Percentiles rank a stretch among this genome's conserved stretches.
Evolutionary conservation across 2,329 filamentous ascomycete genomes (phyloP).

Genomic region (Alternaria ethzedia): DNA sequence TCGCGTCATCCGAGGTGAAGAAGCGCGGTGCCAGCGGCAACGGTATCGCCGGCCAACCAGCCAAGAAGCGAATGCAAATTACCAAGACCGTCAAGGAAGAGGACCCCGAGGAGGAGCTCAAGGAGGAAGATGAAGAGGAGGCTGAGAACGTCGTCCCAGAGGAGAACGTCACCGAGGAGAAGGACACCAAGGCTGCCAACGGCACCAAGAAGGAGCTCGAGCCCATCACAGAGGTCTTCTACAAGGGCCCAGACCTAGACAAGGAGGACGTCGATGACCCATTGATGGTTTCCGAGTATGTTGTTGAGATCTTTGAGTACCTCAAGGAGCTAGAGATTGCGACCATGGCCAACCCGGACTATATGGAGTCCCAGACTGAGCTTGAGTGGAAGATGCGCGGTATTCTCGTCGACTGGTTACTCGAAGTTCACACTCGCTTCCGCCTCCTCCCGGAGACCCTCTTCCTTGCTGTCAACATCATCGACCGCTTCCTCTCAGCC

Average conservation of each 20-base stretch:
- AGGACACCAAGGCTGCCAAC: slow-evolving; percentile 36
- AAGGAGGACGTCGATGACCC: slow-evolving; percentile 90
- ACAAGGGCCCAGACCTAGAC: slow-evolving; percentile 69
- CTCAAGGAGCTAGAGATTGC: slow-evolving; percentile 81
- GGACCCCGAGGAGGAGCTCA: slow-evolving; percentile 55
- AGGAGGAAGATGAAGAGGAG: slow-evolving; percentile 54
- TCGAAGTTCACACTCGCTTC: slow-evolving; percentile 97
- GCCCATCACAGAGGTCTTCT: slow-evolving; percentile 32
- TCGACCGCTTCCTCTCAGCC: slow-evolving; percentile 93
- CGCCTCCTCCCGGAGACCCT: slow-evolving; percentile 93
- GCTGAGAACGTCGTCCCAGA: slow-evolving; percentile 63
- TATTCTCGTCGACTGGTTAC: slow-evolving; percentile 96
- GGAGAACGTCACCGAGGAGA: slow-evolving; percentile 60
- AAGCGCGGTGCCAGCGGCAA: slow-evolving; percentile 79
- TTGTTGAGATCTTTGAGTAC: slow-evolving; percentile 96
- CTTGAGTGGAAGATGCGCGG: slow-evolving; percentile 99
- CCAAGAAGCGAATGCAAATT: slow-evolving; percentile 71
- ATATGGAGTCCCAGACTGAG: slow-evolving; percentile 94
- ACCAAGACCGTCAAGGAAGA: slow-evolving; percentile 61
- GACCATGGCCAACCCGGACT: slow-evolving; percentile 86
- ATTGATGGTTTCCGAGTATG: slow-evolving; percentile 97
- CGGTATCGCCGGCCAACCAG: slow-evolving; percentile 65
- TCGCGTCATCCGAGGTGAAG: slow-evolving; percentile 66
- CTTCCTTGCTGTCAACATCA: slow-evolving; percentile 96
- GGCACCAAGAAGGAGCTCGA: slow-evolving; percentile 25